Percentiles rank a stretch among this genome's conserved stretches.
phyloP scores from a whole-genome alignment of 371 early-diverging fungal genomes.

The Mortierella sp. region DNA sequence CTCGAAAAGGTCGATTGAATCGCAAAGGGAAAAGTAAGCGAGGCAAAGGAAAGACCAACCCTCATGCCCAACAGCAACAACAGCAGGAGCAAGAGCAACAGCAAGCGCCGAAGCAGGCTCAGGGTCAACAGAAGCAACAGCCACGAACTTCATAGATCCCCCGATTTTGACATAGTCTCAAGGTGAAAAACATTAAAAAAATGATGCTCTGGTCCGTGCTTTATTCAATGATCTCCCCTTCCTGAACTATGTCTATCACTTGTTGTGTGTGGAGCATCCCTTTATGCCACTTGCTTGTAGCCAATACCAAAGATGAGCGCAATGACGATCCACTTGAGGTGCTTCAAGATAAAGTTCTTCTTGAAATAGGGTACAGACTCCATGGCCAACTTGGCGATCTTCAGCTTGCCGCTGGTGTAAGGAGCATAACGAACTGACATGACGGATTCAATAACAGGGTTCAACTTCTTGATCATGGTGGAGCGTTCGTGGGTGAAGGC shows the following conservation, averaged over 20 bases:
- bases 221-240: too few relatives aligned
- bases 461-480: conserved; percentile 62
- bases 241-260: too few relatives aligned
- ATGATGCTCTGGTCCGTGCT: not conserved
- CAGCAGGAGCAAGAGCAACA: not conserved
- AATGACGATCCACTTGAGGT: conserved; percentile 46
- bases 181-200: not conserved
- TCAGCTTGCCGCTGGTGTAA: conserved; percentile 57
- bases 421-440: conserved; percentile 71
- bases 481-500: conserved; percentile 79
- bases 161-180: not conserved
- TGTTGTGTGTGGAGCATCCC: too few relatives aligned
- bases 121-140: not conserved
- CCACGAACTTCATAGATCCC: not conserved
- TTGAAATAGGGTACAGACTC: conserved; percentile 54
- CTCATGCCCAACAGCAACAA: conserved; percentile 10
- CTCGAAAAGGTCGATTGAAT: conserved; percentile 7
- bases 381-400: conserved; percentile 51
- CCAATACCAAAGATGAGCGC: conserved; percentile 47
- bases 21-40: conserved; percentile 2
- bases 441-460: conserved; percentile 49
- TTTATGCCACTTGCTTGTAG: conserved; percentile 20
- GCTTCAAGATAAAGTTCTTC: conserved; percentile 31
- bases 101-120: conserved; percentile 1
- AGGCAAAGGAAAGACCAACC: conserved; percentile 7